A percentile compares a stretch with the other conserved stretches of the same genome.
These are phyloP conservation scores for Euphrasia confusa DNA, from an alignment of 257 asterid genomes.

Conservation along the genomic window DNA sequence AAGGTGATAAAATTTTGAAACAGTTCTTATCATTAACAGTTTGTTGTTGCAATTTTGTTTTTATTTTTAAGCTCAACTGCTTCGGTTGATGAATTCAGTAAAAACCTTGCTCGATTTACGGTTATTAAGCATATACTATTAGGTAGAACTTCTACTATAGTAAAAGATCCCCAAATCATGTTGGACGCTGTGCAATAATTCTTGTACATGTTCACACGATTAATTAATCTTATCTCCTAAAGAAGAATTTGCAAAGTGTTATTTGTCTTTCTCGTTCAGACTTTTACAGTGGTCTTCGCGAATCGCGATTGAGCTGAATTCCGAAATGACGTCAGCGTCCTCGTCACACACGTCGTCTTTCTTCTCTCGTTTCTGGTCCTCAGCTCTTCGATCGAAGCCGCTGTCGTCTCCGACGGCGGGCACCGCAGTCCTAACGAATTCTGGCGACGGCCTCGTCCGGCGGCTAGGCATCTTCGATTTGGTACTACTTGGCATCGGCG, in stretches of 20 bases:
- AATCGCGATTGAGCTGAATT: constrained; percentile 24
- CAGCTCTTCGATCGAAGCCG: constrained; percentile 67
- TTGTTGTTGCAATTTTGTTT: no score
- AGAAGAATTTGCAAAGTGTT: background rate
- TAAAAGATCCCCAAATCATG: no score
- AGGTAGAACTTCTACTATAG: no score
- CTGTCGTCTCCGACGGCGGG: constrained; percentile 38
- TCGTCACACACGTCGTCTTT: constrained; percentile 35
- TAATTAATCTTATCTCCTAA: no score
- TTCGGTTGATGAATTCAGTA: no score
- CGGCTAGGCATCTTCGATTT: constrained; percentile 73
- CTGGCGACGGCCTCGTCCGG: constrained; percentile 69
- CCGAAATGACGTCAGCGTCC: constrained; percentile 41
- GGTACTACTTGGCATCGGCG: constrained; percentile 79
- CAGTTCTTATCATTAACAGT: no score
- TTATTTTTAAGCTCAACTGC: no score
- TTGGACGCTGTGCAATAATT: no score
- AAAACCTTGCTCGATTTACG: no score
- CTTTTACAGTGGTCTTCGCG: background rate
- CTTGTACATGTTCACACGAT: no score
- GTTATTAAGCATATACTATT: no score
- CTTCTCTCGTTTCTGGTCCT: constrained; percentile 58
- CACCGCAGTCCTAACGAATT: constrained; percentile 33
- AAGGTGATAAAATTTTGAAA: no score
- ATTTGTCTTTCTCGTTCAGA: background rate